Conservation (phyloP, 116 monocot species). For the Dioscorea cayenensis region DNA sequence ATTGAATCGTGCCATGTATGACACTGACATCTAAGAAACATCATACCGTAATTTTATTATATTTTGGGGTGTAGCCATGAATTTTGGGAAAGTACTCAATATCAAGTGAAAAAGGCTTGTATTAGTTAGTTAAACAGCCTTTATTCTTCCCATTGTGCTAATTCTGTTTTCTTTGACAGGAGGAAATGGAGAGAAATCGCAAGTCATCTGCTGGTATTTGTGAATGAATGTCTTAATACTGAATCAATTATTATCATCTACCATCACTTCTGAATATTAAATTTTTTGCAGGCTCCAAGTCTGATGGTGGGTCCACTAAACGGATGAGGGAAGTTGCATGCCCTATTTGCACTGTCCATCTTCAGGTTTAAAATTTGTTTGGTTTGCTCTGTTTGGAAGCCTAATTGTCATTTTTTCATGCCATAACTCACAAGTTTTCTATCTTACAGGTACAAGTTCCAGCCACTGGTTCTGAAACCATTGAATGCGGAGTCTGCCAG, state of each 20-base stretch:
- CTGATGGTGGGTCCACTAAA: slow-evolving; percentile 31
- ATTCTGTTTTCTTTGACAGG: slow-evolving; percentile 37
- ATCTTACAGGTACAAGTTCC: slow-evolving; percentile 67
- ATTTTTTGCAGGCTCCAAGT: slow-evolving; percentile 34
- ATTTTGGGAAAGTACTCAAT: too few species aligned
- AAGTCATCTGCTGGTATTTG: slow-evolving; percentile 49
- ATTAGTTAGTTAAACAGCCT: not conserved
- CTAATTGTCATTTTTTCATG: not conserved
- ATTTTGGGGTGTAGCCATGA: too few species aligned
- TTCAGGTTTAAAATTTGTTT: slow-evolving; percentile 47
- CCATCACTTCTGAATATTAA: not conserved
- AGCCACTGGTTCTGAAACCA: slow-evolving; percentile 59
- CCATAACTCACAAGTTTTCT: not conserved
- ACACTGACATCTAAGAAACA: too few species aligned
- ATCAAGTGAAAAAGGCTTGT: not conserved
- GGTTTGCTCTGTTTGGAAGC: not conserved
- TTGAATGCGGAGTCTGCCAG: slow-evolving; percentile 83
- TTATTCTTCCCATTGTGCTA: not conserved
- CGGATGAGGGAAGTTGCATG: slow-evolving; percentile 78
- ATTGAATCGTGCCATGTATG: too few species aligned
- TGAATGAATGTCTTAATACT: not conserved
- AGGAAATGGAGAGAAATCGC: slow-evolving; percentile 74
- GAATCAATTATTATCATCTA: not conserved
- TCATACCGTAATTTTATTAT: too few species aligned
- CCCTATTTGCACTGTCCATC: slow-evolving; percentile 74